phyloP scores from a whole-genome alignment of 495 filamentous ascomycete species.

The Thozetella sp. region DNA sequence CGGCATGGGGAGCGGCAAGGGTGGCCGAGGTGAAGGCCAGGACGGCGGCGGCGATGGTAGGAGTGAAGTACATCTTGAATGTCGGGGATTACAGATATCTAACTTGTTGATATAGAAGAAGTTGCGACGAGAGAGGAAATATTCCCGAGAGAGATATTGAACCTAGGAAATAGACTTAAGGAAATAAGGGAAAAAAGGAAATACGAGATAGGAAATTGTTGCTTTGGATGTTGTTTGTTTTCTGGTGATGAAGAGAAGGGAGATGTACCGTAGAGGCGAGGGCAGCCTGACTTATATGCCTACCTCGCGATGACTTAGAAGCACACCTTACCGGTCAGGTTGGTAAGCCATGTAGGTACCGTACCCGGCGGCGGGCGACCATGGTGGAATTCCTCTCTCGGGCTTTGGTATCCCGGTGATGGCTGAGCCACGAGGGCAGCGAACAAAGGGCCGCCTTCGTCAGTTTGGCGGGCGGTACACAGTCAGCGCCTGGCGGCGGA shows the following conservation, averaged over 20 bases:
- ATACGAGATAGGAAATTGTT: conserved; percentile 8
- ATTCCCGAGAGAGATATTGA: conserved; percentile 4
- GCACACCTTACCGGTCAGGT: not conserved
- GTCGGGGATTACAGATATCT: not conserved
- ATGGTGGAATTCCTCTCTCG: too few relatives aligned
- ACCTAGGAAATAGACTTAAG: conserved; percentile 10
- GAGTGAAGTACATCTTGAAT: conserved; percentile 10
- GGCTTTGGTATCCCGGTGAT: too few relatives aligned
- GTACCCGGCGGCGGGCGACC: too few relatives aligned
- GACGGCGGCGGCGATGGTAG: conserved; percentile 18
- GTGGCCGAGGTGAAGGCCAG: conserved; percentile 20
- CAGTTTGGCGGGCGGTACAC: too few relatives aligned
- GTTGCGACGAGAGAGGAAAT: not conserved
- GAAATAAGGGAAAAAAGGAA: conserved; percentile 14
- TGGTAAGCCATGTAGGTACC: not conserved
- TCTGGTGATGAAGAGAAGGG: conserved; percentile 6
- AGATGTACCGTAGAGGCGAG: not conserved
- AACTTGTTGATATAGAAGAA: not conserved
- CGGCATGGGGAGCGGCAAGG: conserved; percentile 11
- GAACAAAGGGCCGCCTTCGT: too few relatives aligned
- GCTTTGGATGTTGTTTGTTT: conserved; percentile 3
- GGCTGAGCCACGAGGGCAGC: too few relatives aligned
- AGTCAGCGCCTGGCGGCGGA: too few relatives aligned
- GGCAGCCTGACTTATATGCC: not conserved
- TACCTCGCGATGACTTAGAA: not conserved